A percentile compares a stretch with the other conserved stretches of the same genome.
phyloP scores from a whole-genome alignment of 257 asterid species.

The Rhazya stricta region DNA sequence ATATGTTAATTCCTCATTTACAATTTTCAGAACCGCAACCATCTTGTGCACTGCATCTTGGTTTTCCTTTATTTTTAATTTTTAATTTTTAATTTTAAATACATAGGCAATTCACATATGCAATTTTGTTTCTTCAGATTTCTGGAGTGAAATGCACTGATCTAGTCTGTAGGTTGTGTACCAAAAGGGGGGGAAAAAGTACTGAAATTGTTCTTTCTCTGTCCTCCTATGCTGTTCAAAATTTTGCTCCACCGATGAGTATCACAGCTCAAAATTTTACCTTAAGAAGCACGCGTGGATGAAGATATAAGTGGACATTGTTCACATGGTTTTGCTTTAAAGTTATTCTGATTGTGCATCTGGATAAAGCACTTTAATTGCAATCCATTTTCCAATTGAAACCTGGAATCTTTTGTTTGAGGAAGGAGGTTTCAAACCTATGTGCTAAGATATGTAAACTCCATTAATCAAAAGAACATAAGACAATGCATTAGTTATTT shows the following conservation, averaged over 20 bases:
- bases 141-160: neutral
- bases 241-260: neutral
- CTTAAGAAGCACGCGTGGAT: neutral
- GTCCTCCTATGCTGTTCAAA: neutral
- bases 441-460: neutral
- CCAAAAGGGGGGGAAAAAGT: neutral
- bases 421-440: neutral
- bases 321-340: neutral
- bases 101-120: neutral
- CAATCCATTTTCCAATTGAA: neutral
- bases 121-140: neutral
- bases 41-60: neutral
- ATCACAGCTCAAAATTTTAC: neutral
- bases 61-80: neutral
- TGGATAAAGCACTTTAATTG: neutral
- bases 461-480: neutral
- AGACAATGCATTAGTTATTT: neutral
- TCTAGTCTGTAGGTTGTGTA: neutral
- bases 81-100: too few relatives aligned
- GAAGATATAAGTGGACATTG: neutral
- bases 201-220: neutral
- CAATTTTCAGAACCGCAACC: neutral
- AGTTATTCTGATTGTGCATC: neutral
- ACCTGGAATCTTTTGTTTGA: neutral
- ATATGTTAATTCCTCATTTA: neutral